Evolutionary conservation across 73 alveolate species (phyloP).

Genomic region (Stentor roeselii): DNA sequence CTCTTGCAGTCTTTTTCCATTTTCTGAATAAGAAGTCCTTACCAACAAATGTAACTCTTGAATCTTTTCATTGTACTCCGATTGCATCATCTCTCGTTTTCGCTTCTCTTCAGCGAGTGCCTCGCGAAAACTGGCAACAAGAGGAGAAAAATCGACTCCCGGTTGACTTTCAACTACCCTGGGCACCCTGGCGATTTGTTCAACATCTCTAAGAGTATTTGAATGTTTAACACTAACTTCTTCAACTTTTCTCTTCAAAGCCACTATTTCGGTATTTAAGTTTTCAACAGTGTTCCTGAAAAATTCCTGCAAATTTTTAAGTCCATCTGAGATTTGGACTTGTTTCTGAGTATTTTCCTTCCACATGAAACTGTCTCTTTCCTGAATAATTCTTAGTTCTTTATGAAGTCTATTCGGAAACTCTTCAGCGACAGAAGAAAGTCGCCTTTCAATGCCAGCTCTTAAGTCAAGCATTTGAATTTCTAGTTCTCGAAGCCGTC

Average conservation of each 20-base stretch:
- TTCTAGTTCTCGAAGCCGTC: constrained; percentile 13
- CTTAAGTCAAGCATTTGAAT: constrained; percentile 5
- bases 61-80: not conserved
- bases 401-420: constrained; percentile 54
- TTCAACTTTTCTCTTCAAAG: not conserved
- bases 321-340: constrained; percentile 20
- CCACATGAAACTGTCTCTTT: constrained; percentile 55
- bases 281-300: not conserved
- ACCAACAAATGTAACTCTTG: not conserved
- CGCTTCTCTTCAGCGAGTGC: constrained; percentile 4
- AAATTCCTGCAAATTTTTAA: not conserved
- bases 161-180: not conserved
- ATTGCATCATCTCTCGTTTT: not conserved
- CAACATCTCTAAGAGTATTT: not conserved
- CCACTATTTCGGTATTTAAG: not conserved
- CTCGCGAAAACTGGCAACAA: not conserved
- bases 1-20: constrained; percentile 4
- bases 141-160: not conserved
- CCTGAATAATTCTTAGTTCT: constrained; percentile 54
- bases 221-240: not conserved
- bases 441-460: constrained; percentile 38
- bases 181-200: constrained; percentile 9
- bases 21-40: not conserved
- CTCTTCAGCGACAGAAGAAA: constrained; percentile 51
- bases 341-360: constrained; percentile 44